Conservation (phyloP, 495 filamentous ascomycete genomes). For the Extremus antarcticus region DNA sequence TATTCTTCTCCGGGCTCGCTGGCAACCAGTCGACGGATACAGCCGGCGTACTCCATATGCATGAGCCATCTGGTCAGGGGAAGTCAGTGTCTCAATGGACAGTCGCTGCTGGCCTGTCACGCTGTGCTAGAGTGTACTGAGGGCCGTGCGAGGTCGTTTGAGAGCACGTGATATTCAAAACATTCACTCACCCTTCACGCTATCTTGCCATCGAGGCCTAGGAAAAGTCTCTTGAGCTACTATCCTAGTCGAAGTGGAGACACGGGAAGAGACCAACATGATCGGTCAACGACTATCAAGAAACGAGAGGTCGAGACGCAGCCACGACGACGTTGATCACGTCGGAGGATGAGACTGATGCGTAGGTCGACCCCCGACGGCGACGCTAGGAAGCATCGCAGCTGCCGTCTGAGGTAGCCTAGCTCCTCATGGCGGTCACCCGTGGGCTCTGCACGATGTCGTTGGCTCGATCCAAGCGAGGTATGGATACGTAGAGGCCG, state of each 20-base stretch:
- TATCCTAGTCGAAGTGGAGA: constrained; percentile 10
- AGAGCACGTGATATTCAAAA: constrained; percentile 16
- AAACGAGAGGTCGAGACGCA: constrained; percentile 12
- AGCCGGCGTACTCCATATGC: not conserved
- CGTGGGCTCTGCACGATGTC: constrained; percentile 7
- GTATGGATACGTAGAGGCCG: not conserved
- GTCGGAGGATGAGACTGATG: constrained; percentile 1
- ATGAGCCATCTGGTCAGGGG: not conserved
- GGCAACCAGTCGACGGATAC: not conserved
- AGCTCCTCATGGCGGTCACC: constrained; percentile 9
- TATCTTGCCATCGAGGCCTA: not conserved
- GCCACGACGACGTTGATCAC: constrained; percentile 19
- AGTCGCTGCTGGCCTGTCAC: not conserved
- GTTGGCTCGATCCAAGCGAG: constrained; percentile 16
- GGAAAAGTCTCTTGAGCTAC: constrained; percentile 6
- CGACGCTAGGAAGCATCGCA: constrained; percentile 15
- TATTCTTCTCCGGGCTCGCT: not conserved
- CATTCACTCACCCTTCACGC: constrained; percentile 5
- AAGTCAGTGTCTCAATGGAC: not conserved
- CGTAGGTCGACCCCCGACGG: constrained; percentile 3
- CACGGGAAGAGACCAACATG: constrained; percentile 7
- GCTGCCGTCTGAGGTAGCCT: constrained; percentile 12
- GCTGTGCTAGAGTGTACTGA: not conserved
- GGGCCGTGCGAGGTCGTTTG: not conserved
- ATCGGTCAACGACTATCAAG: not conserved